Evolutionary conservation across 306 rosid species (phyloP).

Genomic region (Betula pendula): DNA sequence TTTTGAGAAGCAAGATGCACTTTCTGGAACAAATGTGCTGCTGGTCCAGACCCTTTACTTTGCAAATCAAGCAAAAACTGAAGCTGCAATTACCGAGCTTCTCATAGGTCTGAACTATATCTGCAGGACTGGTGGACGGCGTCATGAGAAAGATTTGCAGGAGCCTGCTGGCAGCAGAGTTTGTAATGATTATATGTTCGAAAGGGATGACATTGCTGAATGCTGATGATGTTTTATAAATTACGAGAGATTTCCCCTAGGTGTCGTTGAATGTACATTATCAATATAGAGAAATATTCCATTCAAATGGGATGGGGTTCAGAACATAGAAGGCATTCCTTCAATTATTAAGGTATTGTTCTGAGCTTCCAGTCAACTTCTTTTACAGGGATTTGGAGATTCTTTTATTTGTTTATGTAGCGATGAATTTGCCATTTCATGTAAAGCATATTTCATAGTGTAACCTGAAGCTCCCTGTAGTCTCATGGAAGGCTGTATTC

Average conservation of each 20-base stretch:
- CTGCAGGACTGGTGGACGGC: conserved; percentile 33
- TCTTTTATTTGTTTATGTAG: conserved; percentile 13
- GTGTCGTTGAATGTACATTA: conserved; percentile 7
- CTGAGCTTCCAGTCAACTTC: not conserved
- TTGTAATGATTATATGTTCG: conserved; percentile 23
- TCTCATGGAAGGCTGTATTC: not conserved
- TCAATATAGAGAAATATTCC: conserved; percentile 27
- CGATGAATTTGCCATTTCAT: conserved; percentile 9
- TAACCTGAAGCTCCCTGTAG: not conserved
- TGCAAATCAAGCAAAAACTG: conserved; percentile 66
- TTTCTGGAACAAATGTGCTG: conserved; percentile 44
- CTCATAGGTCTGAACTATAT: conserved; percentile 74
- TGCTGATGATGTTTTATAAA: conserved; percentile 8
- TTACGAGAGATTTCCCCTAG: not conserved
- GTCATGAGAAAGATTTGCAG: conserved; percentile 23
- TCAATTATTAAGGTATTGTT: not conserved
- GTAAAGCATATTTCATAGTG: not conserved
- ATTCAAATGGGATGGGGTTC: conserved; percentile 25
- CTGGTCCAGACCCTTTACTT: conserved; percentile 78
- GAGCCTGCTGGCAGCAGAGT: conserved; percentile 25
- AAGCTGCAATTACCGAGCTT: conserved; percentile 73
- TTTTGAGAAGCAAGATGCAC: conserved; percentile 56
- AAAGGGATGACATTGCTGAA: conserved; percentile 20
- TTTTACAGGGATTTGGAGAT: not conserved
- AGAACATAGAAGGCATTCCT: conserved; percentile 2